Percentiles rank a stretch among this genome's conserved stretches.
phyloP scores from a whole-genome alignment of 176 grass and related monocot species.

The Urochloa ruziziensis region DNA sequence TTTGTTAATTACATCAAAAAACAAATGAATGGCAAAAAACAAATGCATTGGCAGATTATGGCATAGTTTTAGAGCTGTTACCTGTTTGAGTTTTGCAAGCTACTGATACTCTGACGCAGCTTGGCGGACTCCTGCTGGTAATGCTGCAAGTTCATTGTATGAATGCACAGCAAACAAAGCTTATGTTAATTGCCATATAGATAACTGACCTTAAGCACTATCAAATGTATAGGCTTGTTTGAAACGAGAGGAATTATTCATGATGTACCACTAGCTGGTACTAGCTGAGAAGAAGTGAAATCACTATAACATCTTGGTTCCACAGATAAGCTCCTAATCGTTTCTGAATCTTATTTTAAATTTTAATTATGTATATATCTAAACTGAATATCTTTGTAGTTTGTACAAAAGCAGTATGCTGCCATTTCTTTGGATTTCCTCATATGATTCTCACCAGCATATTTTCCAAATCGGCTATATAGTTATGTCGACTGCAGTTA shows the following conservation, averaged over 20 bases:
- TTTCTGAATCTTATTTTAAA: background rate
- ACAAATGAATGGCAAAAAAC: background rate
- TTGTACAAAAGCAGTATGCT: background rate
- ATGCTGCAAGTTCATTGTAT: conserved; percentile 44
- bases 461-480: background rate
- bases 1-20: background rate
- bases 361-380: background rate
- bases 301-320: background rate
- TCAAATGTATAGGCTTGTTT: background rate
- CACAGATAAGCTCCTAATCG: background rate
- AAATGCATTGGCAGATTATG: background rate
- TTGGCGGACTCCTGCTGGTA: conserved; percentile 88
- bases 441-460: background rate
- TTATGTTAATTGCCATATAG: background rate
- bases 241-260: background rate
- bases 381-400: background rate
- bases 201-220: background rate
- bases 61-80: conserved; percentile 23
- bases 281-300: no score
- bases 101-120: conserved; percentile 63
- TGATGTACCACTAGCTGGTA: background rate
- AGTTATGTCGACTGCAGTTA: background rate
- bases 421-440: background rate
- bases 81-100: conserved; percentile 81
- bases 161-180: background rate